Base-by-base conservation (phyloP, 495 filamentous ascomycete genomes). In the Xylaria venustula region DNA sequence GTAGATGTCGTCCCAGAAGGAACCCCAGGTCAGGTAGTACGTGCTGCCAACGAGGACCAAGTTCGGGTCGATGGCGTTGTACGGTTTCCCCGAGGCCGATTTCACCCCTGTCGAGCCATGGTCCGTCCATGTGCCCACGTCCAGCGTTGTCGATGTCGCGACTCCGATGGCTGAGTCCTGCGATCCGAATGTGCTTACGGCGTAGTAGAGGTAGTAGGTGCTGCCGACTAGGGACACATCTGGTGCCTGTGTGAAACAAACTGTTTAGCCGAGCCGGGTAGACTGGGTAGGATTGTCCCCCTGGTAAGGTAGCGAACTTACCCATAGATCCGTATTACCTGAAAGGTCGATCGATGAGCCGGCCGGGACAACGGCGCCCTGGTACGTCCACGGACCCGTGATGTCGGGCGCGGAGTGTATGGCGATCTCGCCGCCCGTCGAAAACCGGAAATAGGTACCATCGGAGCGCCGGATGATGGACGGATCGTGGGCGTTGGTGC, bases 11-110 rank as follows among this genome's bases (percentile, higher is more conserved):
- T 78, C 70, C 88, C 88, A 92, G 77, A 87, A 92, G 25, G 79
- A 84, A 17, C 89, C 89, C 44, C 87, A 92, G 56, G 79, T 85
- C 40, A 92, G 76, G 60, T 81, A 81, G 49, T 82, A 77, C 6
- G 68, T 69, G 51, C 75, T 76, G 32, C 69, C 70, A 14, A 65
- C 75, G 15, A 60, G 58, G 65, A 89, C 73, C 36, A 88, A 77
- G 71, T 88, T 88, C 2, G 80, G 72, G 66, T 92, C 89, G 61
- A 92, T 92, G 36, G 87, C 83, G 67, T 91, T 91, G 76, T 87
- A 90, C 2, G 77, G 56, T 52, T 72, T 77, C 51, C 68, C 70
- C 1, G 75, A 36, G 30, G 72, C 71, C 8, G 82, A 85, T 2
- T 68, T 51, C 45, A 89, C 70, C 2, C 83, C 78, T 0, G 82